Conservation (phyloP, 2,329 filamentous ascomycete genomes). For the Sarocladium kiliense region DNA sequence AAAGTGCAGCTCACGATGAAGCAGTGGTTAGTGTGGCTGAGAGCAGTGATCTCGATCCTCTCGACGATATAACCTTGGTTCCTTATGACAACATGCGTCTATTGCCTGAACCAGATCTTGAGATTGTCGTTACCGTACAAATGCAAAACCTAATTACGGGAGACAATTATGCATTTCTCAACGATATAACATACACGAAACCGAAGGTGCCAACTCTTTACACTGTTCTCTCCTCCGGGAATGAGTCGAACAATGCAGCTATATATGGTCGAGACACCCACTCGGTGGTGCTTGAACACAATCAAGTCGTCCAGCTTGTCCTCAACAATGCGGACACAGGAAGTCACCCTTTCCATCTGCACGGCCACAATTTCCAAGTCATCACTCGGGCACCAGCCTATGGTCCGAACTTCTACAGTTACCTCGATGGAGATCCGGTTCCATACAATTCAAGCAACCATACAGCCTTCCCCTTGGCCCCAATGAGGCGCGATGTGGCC, state of each 20-base stretch:
- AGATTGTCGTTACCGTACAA: slow-evolving; percentile 40
- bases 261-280: slow-evolving; percentile 49
- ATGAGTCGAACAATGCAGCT: slow-evolving; percentile 36
- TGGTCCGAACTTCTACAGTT: slow-evolving; percentile 21
- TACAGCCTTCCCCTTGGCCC: slow-evolving; percentile 22
- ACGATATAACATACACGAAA: slow-evolving; percentile 57
- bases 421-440: slow-evolving; percentile 15
- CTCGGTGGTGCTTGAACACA: slow-evolving; percentile 48
- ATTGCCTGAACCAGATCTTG: slow-evolving; percentile 41
- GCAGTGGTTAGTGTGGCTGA: slow-evolving; percentile 16
- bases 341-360: slow-evolving; percentile 61
- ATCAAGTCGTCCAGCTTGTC: slow-evolving; percentile 50
- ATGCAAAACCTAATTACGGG: slow-evolving; percentile 53
- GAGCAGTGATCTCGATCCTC: slow-evolving; percentile 45
- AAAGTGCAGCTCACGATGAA: slow-evolving; percentile 18
- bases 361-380: slow-evolving; percentile 56
- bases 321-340: slow-evolving; percentile 54
- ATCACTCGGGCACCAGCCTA: slow-evolving; percentile 28
- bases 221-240: slow-evolving; percentile 53
- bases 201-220: slow-evolving; percentile 66
- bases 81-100: slow-evolving; percentile 48
- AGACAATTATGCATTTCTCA: slow-evolving; percentile 48
- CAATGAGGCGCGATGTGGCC: slow-evolving; percentile 41
- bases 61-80: slow-evolving; percentile 50
- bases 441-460: neutral